phyloP scores from a whole-genome alignment of 116 monocot genomes.

The Iris pallida region DNA sequence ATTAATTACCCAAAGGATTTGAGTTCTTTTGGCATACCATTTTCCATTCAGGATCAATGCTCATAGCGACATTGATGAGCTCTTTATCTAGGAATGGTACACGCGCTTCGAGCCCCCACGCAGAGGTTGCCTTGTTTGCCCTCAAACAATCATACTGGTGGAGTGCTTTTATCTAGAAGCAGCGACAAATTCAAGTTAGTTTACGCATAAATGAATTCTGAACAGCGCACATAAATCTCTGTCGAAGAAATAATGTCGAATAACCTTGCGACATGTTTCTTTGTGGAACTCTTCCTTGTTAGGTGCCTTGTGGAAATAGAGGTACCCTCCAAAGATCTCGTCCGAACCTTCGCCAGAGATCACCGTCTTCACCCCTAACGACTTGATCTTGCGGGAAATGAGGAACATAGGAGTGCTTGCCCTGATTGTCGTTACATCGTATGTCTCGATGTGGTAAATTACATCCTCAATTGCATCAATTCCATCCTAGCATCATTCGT shows the following conservation, averaged over 20 bases:
- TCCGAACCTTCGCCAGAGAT: slow-evolving; percentile 93
- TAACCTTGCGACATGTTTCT: slow-evolving; percentile 64
- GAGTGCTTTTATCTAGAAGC: slow-evolving; percentile 54
- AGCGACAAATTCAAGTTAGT: not conserved
- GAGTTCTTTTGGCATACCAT: slow-evolving; percentile 36
- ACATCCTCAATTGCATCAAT: slow-evolving; percentile 92
- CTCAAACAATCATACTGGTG: slow-evolving; percentile 92
- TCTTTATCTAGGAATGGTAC: slow-evolving; percentile 88
- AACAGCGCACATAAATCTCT: not conserved
- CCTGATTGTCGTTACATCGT: slow-evolving; percentile 84
- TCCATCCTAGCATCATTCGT: slow-evolving; percentile 40
- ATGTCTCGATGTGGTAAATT: slow-evolving; percentile 83
- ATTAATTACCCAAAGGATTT: too few relatives aligned
- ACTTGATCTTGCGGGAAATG: slow-evolving; percentile 90
- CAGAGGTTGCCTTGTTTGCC: slow-evolving; percentile 83
- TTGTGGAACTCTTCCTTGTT: slow-evolving; percentile 87
- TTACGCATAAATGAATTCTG: too few relatives aligned
- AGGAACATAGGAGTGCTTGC: slow-evolving; percentile 98
- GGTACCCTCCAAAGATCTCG: slow-evolving; percentile 89
- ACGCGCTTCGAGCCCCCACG: slow-evolving; percentile 85
- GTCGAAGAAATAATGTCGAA: not conserved
- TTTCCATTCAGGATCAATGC: slow-evolving; percentile 88
- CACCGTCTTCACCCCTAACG: slow-evolving; percentile 93
- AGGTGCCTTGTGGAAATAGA: slow-evolving; percentile 96
- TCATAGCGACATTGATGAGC: slow-evolving; percentile 82